Conservation (phyloP, 1,284 basidiomycete genomes). For the Apiotrichum veenhuisii region DNA sequence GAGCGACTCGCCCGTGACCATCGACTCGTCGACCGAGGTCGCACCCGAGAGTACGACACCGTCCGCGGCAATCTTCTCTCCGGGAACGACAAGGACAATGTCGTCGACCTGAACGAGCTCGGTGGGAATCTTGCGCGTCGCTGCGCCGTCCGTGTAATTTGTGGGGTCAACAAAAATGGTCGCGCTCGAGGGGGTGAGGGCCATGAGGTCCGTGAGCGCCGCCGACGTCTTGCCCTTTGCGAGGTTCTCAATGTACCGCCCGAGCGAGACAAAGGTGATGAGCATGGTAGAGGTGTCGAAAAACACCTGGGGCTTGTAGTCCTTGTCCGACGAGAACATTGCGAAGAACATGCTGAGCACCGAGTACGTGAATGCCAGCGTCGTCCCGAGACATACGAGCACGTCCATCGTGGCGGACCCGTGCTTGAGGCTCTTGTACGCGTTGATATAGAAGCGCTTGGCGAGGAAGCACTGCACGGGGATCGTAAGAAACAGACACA, state of each 20-base stretch:
- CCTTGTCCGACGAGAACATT: slow-evolving; percentile 56
- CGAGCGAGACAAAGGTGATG: slow-evolving; percentile 93
- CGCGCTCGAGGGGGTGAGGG: slow-evolving; percentile 88
- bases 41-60: slow-evolving; percentile 82
- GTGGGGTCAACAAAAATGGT: slow-evolving; percentile 72
- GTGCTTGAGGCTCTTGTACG: slow-evolving; percentile 88
- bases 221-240: slow-evolving; percentile 97
- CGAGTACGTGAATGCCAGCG: slow-evolving; percentile 90
- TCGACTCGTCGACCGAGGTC: slow-evolving; percentile 90
- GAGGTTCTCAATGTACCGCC: slow-evolving; percentile 90
- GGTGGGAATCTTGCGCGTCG: slow-evolving; percentile 83
- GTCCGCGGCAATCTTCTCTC: slow-evolving; percentile 95
- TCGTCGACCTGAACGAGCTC: slow-evolving; percentile 95
- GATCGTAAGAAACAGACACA: slow-evolving; percentile 78
- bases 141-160: slow-evolving; percentile 60
- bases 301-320: slow-evolving; percentile 80
- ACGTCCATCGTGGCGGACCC: slow-evolving; percentile 84
- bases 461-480: slow-evolving; percentile 94
- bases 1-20: slow-evolving; percentile 94
- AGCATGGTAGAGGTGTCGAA: slow-evolving; percentile 99
- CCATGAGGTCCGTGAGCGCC: slow-evolving; percentile 92
- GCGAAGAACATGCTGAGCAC: slow-evolving; percentile 66
- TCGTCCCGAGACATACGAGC: slow-evolving; percentile 90
- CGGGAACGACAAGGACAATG: slow-evolving; percentile 88
- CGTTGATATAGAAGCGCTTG: slow-evolving; percentile 77